These are phyloP conservation scores for Fomitopsis pinicola DNA, from an alignment of 1,284 basidiomycete genomes.

Conservation along the genomic window DNA sequence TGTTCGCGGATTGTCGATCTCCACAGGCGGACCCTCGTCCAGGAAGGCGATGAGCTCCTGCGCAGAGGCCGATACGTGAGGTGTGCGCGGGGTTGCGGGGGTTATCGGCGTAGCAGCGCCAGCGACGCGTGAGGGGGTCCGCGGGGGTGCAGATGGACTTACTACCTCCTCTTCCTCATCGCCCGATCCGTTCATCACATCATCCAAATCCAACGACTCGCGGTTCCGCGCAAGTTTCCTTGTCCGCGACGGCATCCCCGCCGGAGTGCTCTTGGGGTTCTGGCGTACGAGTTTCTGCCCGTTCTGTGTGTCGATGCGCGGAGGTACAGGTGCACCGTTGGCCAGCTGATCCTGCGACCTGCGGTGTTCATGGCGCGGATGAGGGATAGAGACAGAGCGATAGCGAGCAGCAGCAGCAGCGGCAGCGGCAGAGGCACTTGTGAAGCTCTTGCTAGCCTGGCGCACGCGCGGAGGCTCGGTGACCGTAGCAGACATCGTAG, in stretches of 20 bases:
- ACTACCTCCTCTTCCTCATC: conserved; percentile 37
- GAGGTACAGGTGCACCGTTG: background rate
- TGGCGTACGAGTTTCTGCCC: conserved; percentile 12
- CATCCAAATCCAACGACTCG: conserved; percentile 71
- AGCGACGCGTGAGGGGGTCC: conserved; percentile 10
- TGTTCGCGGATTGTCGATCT: conserved; percentile 19
- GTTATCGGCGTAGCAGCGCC: conserved; percentile 14
- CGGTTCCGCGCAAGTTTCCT: conserved; percentile 49
- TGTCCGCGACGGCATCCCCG: conserved; percentile 31
- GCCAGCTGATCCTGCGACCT: conserved; percentile 9
- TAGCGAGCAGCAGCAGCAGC: conserved; percentile 9
- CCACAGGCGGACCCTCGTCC: conserved; percentile 55
- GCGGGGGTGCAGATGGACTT: conserved; percentile 13
- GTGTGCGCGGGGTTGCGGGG: conserved; percentile 16
- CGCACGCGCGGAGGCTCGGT: conserved; percentile 18
- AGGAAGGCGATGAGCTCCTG: conserved; percentile 67
- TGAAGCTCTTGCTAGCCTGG: conserved; percentile 19
- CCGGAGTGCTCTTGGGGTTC: conserved; percentile 6
- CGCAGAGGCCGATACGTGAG: conserved; percentile 41
- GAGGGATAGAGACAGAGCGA: conserved; percentile 23
- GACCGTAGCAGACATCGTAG: conserved; percentile 19
- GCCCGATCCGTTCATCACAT: conserved; percentile 65
- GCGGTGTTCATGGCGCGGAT: conserved; percentile 16
- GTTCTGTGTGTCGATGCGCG: background rate
- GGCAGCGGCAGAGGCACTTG: conserved; percentile 8